Evolutionary conservation across 306 rosid species (phyloP).

Genomic region (Fagus sylvatica): DNA sequence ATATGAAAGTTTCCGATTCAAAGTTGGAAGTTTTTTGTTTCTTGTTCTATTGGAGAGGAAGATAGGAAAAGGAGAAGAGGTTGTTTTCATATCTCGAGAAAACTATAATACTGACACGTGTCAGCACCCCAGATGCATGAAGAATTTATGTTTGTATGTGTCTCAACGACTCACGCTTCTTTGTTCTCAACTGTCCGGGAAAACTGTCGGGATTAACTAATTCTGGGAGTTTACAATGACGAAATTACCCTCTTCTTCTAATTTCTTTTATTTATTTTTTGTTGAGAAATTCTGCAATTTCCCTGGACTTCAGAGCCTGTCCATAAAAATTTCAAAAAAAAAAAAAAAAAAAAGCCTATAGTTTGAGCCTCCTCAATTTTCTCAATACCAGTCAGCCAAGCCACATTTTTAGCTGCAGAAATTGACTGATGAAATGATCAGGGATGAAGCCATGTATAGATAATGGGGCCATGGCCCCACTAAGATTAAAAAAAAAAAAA

Average conservation of each 20-base stretch:
- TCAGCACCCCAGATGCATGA: neutral
- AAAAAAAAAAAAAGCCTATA: no score
- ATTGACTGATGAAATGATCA: no score
- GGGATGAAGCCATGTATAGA: no score
- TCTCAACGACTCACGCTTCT: neutral
- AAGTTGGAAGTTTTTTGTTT: constrained; percentile 6
- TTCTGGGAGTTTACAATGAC: neutral
- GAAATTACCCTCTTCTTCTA: neutral
- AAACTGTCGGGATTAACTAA: constrained; percentile 20
- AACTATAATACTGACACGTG: constrained; percentile 31
- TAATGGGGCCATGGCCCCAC: no score
- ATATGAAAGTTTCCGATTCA: neutral
- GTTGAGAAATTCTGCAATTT: no score
- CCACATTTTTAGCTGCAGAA: no score
- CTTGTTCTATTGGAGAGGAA: constrained; percentile 12
- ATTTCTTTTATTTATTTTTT: no score
- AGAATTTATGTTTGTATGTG: constrained; percentile 29
- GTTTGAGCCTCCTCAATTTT: no score
- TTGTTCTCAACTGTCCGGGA: constrained; percentile 30
- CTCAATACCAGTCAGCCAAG: no score
- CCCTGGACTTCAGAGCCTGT: no score
- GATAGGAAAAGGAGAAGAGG: neutral
- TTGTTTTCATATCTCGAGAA: constrained; percentile 14
- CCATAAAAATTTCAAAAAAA: no score
- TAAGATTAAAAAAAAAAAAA: no score